A percentile compares a stretch with the other conserved stretches of the same genome.
These are phyloP conservation scores for Leccinum olivaceopallidum DNA, from an alignment of 768 basidiomycete genomes.

Conservation along the genomic window DNA sequence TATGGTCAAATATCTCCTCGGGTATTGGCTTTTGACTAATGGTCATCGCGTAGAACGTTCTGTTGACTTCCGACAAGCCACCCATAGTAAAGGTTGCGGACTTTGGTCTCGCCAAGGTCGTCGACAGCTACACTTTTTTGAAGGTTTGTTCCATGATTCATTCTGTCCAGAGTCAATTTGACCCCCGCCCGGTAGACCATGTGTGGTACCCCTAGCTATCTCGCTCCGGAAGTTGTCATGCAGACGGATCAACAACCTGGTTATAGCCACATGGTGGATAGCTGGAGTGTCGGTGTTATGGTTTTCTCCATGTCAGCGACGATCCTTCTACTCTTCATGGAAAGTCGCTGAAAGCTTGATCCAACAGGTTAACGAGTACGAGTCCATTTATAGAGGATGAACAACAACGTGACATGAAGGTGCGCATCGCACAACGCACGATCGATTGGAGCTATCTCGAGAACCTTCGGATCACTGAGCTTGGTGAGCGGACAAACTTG, in stretches of 20 bases:
- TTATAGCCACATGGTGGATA: constrained; percentile 89
- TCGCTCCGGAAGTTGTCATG: constrained; percentile 88
- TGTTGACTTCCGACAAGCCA: constrained; percentile 70
- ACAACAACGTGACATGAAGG: constrained; percentile 55
- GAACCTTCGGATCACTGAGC: constrained; percentile 38
- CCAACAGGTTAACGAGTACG: constrained; percentile 67
- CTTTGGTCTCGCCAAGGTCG: constrained; percentile 94
- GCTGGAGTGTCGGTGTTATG: constrained; percentile 96
- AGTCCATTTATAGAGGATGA: constrained; percentile 83
- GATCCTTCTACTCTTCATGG: neutral
- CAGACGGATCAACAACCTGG: constrained; percentile 57
- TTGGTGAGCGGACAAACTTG: constrained; percentile 41
- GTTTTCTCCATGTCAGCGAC: constrained; percentile 80
- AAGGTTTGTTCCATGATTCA: constrained; percentile 46
- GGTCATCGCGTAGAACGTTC: constrained; percentile 58
- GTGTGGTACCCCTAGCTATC: constrained; percentile 95
- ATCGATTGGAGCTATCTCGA: constrained; percentile 63
- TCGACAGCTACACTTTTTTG: constrained; percentile 75
- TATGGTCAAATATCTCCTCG: constrained; percentile 21
- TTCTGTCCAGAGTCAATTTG: neutral
- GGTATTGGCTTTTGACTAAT: constrained; percentile 9
- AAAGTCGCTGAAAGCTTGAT: neutral
- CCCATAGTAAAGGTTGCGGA: constrained; percentile 89
- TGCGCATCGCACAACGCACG: constrained; percentile 54
- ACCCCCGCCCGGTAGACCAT: constrained; percentile 58